A percentile compares a stretch with the other conserved stretches of the same genome.
Conservation (phyloP, 2,329 filamentous ascomycete species). For the Microsporum audouinii region DNA sequence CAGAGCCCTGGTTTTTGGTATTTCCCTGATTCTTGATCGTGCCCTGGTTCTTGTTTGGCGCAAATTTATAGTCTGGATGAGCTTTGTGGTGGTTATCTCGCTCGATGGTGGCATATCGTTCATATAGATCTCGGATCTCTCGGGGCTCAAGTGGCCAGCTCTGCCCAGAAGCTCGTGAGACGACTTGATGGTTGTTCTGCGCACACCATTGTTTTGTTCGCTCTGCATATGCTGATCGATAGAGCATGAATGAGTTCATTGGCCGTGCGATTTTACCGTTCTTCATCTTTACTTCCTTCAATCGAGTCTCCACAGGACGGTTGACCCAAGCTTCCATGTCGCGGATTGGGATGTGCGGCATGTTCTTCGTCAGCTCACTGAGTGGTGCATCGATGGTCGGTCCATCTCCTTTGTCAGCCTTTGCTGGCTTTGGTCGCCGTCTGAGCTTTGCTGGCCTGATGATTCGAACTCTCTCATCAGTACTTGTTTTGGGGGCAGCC, state of each 20-base stretch:
- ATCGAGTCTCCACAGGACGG: constrained; percentile 54
- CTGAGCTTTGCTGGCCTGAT: constrained; percentile 14
- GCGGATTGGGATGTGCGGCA: constrained; percentile 46
- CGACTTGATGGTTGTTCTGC: constrained; percentile 86
- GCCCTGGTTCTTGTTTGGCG: constrained; percentile 57
- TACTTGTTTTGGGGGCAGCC: background rate
- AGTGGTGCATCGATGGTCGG: constrained; percentile 15
- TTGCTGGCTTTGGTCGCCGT: constrained; percentile 13
- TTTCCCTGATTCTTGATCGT: constrained; percentile 4
- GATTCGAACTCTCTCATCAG: constrained; percentile 14
- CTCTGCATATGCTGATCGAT: constrained; percentile 83
- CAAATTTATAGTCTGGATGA: constrained; percentile 89
- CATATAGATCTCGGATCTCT: constrained; percentile 63
- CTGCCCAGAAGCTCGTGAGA: constrained; percentile 74
- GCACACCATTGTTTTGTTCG: constrained; percentile 69
- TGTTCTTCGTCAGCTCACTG: constrained; percentile 16
- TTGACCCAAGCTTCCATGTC: constrained; percentile 76
- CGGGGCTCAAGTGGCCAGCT: constrained; percentile 75
- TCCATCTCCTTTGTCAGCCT: constrained; percentile 9
- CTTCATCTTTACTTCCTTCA: constrained; percentile 57
- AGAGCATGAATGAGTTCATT: constrained; percentile 98
- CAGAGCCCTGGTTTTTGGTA: background rate
- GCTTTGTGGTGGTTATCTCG: constrained; percentile 72
- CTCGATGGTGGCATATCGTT: constrained; percentile 66
- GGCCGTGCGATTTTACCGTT: constrained; percentile 74